A percentile compares a stretch with the other conserved stretches of the same genome.
Evolutionary conservation across 1,284 basidiomycete species (phyloP).

Genomic region (Trichosporon sp.): DNA sequence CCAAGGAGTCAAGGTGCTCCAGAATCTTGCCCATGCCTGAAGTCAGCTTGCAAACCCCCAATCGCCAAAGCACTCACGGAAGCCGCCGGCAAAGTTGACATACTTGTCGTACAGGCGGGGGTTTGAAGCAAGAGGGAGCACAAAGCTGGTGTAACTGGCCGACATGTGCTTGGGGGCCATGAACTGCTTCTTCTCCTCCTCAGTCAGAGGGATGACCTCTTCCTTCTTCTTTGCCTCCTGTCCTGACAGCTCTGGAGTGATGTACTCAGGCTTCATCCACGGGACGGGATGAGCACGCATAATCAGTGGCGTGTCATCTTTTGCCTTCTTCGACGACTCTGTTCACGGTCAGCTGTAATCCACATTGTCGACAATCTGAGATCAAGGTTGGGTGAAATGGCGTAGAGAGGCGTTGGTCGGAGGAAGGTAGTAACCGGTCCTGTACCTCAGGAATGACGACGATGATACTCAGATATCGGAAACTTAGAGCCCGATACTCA

Average conservation of each 20-base stretch:
- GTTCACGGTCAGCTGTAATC: background rate
- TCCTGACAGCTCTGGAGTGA: conserved; percentile 25
- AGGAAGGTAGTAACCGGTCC: background rate
- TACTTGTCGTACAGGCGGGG: conserved; percentile 40
- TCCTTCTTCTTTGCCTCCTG: background rate
- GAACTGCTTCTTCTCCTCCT: conserved; percentile 23
- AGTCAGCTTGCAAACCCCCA: background rate
- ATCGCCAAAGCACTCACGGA: conserved; percentile 29
- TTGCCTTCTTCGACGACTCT: conserved; percentile 25
- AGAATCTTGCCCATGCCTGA: conserved; percentile 48
- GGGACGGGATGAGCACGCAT: conserved; percentile 41
- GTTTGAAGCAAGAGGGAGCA: conserved; percentile 42
- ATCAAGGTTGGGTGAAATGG: background rate
- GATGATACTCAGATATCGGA: background rate
- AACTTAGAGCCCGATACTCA: conserved; percentile 27
- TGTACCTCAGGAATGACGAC: background rate
- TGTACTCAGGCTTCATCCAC: conserved; percentile 31
- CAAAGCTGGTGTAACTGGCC: conserved; percentile 44
- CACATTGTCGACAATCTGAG: background rate
- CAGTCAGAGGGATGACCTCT: conserved; percentile 7
- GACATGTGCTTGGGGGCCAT: conserved; percentile 42
- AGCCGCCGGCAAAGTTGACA: conserved; percentile 45
- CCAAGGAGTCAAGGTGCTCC: conserved; percentile 66
- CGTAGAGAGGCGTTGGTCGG: background rate
- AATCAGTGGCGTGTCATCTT: conserved; percentile 37